Evolutionary conservation across 1,284 basidiomycete species (phyloP).

Genomic region (Irpex sp.): DNA sequence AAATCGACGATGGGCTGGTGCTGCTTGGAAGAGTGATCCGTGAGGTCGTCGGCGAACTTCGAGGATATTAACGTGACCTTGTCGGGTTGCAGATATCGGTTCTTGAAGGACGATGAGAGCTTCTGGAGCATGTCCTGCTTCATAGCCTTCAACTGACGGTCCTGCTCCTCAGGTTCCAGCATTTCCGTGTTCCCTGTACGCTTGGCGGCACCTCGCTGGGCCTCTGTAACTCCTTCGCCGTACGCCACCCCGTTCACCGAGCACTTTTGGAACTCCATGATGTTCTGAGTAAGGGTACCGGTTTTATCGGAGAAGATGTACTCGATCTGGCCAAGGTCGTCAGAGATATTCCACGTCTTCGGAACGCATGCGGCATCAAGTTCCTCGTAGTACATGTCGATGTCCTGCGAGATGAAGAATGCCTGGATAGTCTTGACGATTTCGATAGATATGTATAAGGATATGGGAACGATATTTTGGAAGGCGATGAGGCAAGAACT

Average conservation of each 20-base stretch:
- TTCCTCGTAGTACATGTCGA: slow-evolving; percentile 94
- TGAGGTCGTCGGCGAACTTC: slow-evolving; percentile 74
- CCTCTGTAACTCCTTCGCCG: slow-evolving; percentile 94
- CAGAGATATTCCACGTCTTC: slow-evolving; percentile 98
- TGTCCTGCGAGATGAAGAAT: slow-evolving; percentile 94
- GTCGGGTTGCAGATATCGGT: slow-evolving; percentile 81
- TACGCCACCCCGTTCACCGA: slow-evolving; percentile 84
- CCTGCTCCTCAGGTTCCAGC: slow-evolving; percentile 69
- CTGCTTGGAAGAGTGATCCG: slow-evolving; percentile 59
- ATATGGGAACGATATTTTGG: slow-evolving; percentile 97
- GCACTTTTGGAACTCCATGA: slow-evolving; percentile 99
- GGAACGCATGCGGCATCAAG: slow-evolving; percentile 89
- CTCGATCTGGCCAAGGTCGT: slow-evolving; percentile 97
- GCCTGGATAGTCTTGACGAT: slow-evolving; percentile 98
- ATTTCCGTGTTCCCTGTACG: slow-evolving; percentile 70
- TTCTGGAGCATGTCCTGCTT: slow-evolving; percentile 79
- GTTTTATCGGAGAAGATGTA: slow-evolving; percentile 99
- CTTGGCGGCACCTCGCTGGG: slow-evolving; percentile 88
- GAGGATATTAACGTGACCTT: slow-evolving; percentile 90
- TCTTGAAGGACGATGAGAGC: slow-evolving; percentile 82
- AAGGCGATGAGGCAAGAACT: slow-evolving; percentile 90
- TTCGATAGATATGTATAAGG: slow-evolving; percentile 96
- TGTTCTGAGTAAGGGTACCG: slow-evolving; percentile 91
- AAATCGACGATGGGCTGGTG: slow-evolving; percentile 75
- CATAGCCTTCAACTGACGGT: slow-evolving; percentile 55